A percentile compares a stretch with the other conserved stretches of the same genome.
These are phyloP conservation scores for Pyrus bretschneideri DNA, from an alignment of 306 rosid species.

Conservation along the genomic window DNA sequence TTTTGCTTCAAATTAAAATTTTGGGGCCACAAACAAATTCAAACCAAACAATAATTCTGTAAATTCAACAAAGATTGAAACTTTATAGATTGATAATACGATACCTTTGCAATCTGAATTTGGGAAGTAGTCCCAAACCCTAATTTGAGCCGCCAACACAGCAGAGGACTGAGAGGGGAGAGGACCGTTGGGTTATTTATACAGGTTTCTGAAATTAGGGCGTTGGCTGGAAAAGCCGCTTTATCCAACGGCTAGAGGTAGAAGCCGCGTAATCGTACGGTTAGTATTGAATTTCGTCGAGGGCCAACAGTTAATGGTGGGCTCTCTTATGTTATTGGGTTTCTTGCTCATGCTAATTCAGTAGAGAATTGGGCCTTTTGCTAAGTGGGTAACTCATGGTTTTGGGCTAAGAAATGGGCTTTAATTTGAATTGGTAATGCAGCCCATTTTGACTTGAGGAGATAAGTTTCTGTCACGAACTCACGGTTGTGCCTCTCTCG, in stretches of 20 bases:
- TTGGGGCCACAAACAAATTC: neutral
- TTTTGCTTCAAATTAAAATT: neutral
- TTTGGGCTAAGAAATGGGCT: neutral
- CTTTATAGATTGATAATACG: neutral
- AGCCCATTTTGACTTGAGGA: no score
- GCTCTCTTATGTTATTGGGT: no score
- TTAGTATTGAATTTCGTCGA: neutral
- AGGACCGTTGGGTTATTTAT: constrained; percentile 15
- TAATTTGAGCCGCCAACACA: neutral
- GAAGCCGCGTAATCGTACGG: neutral
- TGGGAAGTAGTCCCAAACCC: neutral
- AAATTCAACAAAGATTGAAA: neutral
- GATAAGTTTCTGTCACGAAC: no score
- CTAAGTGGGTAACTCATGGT: neutral
- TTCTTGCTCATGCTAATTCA: no score
- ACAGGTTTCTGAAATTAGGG: constrained; percentile 28
- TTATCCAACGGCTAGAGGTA: neutral
- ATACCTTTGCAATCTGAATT: neutral
- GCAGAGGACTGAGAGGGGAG: neutral
- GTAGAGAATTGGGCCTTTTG: neutral
- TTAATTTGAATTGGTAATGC: neutral
- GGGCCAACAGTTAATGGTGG: neutral
- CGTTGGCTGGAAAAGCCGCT: neutral
- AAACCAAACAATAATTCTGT: neutral
- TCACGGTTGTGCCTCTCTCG: no score